Percentiles rank a stretch among this genome's conserved stretches.
These are phyloP conservation scores for Fistulinella staudtii DNA, from an alignment of 1,284 basidiomycete genomes.

Conservation along the genomic window DNA sequence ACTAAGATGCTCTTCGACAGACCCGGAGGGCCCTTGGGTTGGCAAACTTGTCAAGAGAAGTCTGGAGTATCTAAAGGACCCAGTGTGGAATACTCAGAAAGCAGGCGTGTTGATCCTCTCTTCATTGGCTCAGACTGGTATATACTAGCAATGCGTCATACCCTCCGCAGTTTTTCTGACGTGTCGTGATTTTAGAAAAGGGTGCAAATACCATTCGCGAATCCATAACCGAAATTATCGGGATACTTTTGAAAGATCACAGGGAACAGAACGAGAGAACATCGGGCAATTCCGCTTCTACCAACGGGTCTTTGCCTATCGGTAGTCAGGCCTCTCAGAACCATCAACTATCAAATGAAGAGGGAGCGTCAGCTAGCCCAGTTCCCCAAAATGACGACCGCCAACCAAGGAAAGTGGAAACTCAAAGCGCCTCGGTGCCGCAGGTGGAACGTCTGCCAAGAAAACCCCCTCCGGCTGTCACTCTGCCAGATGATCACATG, in stretches of 20 bases:
- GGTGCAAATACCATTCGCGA: conserved; percentile 12
- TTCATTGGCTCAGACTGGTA: conserved; percentile 22
- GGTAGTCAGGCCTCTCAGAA: background rate
- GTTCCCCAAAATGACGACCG: background rate
- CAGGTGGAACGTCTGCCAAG: too few relatives aligned
- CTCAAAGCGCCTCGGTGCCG: too few relatives aligned
- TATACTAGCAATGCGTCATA: background rate
- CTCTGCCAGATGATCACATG: too few relatives aligned
- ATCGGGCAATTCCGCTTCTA: too few relatives aligned
- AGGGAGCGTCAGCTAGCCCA: background rate
- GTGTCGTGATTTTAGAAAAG: conserved; percentile 10
- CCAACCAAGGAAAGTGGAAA: too few relatives aligned
- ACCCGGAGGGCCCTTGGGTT: conserved; percentile 4
- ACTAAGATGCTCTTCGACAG: conserved; percentile 3
- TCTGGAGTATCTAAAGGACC: conserved; percentile 4
- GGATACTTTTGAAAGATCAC: conserved; percentile 17
- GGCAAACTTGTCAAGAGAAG: conserved; percentile 12
- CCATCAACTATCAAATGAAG: background rate
- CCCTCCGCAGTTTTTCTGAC: conserved; percentile 1
- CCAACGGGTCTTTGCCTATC: too few relatives aligned
- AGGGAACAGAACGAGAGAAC: conserved; percentile 4
- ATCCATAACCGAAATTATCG: conserved; percentile 11
- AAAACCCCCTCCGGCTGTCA: too few relatives aligned
- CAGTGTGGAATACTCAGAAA: conserved; percentile 23
- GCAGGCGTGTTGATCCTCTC: conserved; percentile 23